Percentiles rank a stretch among this genome's conserved stretches.
phyloP scores from a whole-genome alignment of 2,329 filamentous ascomycete species.

The Dothiorella sarmentorum region DNA sequence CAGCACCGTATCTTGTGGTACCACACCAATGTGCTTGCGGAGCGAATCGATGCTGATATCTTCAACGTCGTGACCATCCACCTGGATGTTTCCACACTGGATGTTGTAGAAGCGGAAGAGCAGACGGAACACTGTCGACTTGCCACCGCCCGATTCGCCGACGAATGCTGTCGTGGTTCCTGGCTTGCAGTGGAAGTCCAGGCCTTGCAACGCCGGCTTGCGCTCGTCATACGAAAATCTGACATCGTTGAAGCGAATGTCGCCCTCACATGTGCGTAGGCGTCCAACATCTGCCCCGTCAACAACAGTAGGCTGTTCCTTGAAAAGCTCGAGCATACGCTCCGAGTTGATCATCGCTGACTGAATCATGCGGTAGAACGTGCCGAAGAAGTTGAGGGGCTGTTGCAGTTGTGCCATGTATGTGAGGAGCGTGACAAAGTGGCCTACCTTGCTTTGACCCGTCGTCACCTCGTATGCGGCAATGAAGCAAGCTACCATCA shows the following conservation, averaged over 20 bases:
- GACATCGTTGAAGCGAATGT: constrained; percentile 83
- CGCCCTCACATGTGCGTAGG: constrained; percentile 68
- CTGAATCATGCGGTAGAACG: constrained; percentile 93
- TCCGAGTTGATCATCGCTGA: constrained; percentile 97
- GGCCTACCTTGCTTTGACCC: constrained; percentile 59
- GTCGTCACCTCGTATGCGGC: constrained; percentile 66
- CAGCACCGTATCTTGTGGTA: constrained; percentile 91
- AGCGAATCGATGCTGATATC: constrained; percentile 92
- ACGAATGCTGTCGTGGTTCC: constrained; percentile 95
- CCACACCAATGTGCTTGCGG: constrained; percentile 85
- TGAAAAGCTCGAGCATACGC: constrained; percentile 91
- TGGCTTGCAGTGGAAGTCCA: constrained; percentile 80
- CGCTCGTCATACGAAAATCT: constrained; percentile 86
- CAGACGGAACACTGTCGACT: constrained; percentile 92
- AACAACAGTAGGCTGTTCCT: constrained; percentile 87
- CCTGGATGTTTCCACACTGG: constrained; percentile 70
- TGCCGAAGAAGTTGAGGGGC: constrained; percentile 75
- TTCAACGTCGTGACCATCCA: constrained; percentile 82
- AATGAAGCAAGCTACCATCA: constrained; percentile 67
- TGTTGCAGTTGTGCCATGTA: constrained; percentile 72
- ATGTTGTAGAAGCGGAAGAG: constrained; percentile 97
- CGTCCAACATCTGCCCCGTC: constrained; percentile 65
- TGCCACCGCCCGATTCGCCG: constrained; percentile 93
- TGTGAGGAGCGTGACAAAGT: constrained; percentile 68
- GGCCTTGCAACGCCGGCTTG: constrained; percentile 76